phyloP scores from a whole-genome alignment of 1,284 basidiomycete genomes.

The Sparassis latifolia region DNA sequence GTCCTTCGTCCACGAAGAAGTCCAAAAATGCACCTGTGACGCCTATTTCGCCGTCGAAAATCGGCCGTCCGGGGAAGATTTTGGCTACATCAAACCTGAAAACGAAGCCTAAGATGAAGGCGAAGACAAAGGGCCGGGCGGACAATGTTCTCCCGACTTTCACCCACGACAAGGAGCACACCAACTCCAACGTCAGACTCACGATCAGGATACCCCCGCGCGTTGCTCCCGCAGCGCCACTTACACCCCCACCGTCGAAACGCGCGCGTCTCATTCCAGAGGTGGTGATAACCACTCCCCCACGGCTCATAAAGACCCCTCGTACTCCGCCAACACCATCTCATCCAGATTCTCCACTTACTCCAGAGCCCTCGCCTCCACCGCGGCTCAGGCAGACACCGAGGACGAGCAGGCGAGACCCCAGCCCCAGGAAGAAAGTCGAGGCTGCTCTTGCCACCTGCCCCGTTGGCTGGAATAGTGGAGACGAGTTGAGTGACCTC shows the following conservation, averaged over 20 bases:
- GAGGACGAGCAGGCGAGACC: neutral
- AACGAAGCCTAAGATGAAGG: conserved; percentile 6
- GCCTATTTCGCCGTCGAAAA: conserved; percentile 9
- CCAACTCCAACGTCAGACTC: conserved; percentile 6
- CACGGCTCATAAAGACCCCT: neutral
- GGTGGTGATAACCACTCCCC: conserved; percentile 12
- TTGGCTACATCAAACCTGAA: no score
- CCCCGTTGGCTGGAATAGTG: neutral
- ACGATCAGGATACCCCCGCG: conserved; percentile 16
- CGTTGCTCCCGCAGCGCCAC: neutral
- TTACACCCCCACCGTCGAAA: conserved; percentile 3
- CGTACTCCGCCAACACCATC: neutral
- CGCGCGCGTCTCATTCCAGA: conserved; percentile 9
- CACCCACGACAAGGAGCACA: neutral
- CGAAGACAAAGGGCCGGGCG: conserved; percentile 3
- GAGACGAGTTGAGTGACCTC: neutral
- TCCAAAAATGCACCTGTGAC: conserved; percentile 13
- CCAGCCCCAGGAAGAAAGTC: neutral
- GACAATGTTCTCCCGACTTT: conserved; percentile 6
- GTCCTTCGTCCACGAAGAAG: conserved; percentile 11
- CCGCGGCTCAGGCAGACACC: neutral
- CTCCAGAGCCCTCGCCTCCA: neutral
- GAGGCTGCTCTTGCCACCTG: neutral
- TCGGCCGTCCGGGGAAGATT: no score
- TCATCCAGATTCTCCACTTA: conserved; percentile 3